Evolutionary conservation across 768 basidiomycete genomes (phyloP).

Genomic region (Tephrocybe sp.): DNA sequence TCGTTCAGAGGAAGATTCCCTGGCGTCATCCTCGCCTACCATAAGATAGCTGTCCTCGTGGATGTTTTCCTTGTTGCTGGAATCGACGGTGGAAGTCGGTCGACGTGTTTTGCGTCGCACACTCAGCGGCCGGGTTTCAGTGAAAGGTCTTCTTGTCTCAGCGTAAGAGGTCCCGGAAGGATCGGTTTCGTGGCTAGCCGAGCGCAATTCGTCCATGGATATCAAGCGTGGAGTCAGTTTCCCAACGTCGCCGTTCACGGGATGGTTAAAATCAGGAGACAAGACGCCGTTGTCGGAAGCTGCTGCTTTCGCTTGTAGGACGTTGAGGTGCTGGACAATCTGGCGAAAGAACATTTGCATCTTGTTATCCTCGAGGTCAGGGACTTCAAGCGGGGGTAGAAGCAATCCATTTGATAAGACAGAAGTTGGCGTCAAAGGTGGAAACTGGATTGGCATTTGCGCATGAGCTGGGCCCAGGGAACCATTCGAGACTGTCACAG

Average conservation of each 20-base stretch:
- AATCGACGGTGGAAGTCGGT: conserved; percentile 19
- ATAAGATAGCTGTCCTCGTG: conserved; percentile 15
- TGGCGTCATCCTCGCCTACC: conserved; percentile 13
- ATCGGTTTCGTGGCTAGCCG: not conserved
- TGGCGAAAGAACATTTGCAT: conserved; percentile 86
- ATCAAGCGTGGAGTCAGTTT: conserved; percentile 13
- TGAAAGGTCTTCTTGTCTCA: conserved; percentile 21
- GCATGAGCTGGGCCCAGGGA: conserved; percentile 4
- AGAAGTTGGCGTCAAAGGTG: conserved; percentile 25
- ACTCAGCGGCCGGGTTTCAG: conserved; percentile 44
- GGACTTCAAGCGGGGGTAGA: conserved; percentile 54
- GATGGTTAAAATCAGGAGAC: conserved; percentile 18
- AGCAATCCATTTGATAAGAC: conserved; percentile 22
- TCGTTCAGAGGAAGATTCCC: conserved; percentile 47
- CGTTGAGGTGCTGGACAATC: conserved; percentile 75
- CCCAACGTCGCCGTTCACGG: conserved; percentile 4
- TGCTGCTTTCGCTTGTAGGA: conserved; percentile 56
- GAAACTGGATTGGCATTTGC: conserved; percentile 17
- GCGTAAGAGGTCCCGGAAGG: conserved; percentile 5
- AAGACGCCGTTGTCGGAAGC: conserved; percentile 13
- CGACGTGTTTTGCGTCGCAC: conserved; percentile 35
- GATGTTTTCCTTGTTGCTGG: conserved; percentile 60
- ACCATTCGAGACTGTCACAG: conserved; percentile 20
- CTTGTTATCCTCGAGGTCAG: conserved; percentile 68
- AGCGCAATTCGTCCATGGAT: conserved; percentile 6